Evolutionary conservation across 768 basidiomycete species (phyloP).

Genomic region (Cystoderma amianthinum): DNA sequence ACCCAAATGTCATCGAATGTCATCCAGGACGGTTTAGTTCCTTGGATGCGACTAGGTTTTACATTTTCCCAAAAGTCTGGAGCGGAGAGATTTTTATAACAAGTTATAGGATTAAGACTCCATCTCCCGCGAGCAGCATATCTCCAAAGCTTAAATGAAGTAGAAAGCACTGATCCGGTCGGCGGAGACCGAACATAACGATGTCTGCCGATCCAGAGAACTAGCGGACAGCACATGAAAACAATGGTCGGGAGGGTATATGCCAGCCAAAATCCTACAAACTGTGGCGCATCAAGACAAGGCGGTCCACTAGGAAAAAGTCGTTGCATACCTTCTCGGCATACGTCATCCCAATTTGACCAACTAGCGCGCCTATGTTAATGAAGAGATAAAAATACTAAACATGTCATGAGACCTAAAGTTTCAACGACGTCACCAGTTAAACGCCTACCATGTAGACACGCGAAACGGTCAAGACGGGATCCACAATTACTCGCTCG

Average conservation of each 20-base stretch:
- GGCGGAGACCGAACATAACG: slow-evolving; percentile 53
- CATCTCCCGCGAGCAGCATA: slow-evolving; percentile 42
- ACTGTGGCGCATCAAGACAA: slow-evolving; percentile 22
- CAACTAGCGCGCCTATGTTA: slow-evolving; percentile 64
- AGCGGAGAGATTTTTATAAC: slow-evolving; percentile 40
- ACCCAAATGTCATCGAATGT: slow-evolving; percentile 75
- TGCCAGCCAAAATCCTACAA: slow-evolving; percentile 58
- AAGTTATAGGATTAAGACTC: slow-evolving; percentile 46
- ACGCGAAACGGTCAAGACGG: slow-evolving; percentile 54
- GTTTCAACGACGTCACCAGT: neutral
- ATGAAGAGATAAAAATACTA: slow-evolving; percentile 36
- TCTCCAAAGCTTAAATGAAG: slow-evolving; percentile 38
- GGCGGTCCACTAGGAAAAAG: neutral
- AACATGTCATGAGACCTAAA: no score
- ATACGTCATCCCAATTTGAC: slow-evolving; percentile 66
- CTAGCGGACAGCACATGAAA: slow-evolving; percentile 57
- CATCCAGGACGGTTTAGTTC: slow-evolving; percentile 60
- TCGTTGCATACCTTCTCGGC: slow-evolving; percentile 42
- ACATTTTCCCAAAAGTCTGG: slow-evolving; percentile 70
- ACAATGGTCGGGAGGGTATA: slow-evolving; percentile 56
- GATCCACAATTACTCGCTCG: slow-evolving; percentile 73
- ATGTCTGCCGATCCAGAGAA: slow-evolving; percentile 48
- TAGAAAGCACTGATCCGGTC: slow-evolving; percentile 57
- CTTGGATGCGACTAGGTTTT: slow-evolving; percentile 51
- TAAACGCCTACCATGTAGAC: slow-evolving; percentile 59